Evolutionary conservation across 2,329 filamentous ascomycete genomes (phyloP), one percentile per base, ranked within the genome.

Genomic region (Fusarium brevicatenulatum): DNA sequence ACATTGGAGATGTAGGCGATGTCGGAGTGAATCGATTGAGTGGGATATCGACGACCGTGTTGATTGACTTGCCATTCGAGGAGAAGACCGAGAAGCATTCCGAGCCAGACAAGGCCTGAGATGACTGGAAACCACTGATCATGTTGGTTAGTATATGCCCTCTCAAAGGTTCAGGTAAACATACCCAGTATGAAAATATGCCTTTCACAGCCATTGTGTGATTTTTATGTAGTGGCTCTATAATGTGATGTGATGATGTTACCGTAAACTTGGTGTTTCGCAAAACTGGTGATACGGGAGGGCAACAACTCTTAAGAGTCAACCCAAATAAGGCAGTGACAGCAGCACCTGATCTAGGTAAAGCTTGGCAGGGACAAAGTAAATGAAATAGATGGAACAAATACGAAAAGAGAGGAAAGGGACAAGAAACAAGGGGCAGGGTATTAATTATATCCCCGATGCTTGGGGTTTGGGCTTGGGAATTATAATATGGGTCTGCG

Each of bases 1-100:
- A 92, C 85, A 81, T 93, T 90, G 74, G 90, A 92, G 78, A 93
- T 94, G 84, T 91, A 95, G 70, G 93, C 90, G 47, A 95, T 91
- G 32, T 75, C 80, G 78, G 93, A 91, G 37, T 74, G 70, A 0
- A 70, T 52, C 25, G 83, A 80, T 91, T 94, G 93, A 44, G 89
- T 91, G 6, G 83, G 66, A 77, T 92, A 93, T 71, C 84, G 84
- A 4, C 83, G 85, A n/a, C 83, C 81, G 63, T 92, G 81, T 9
- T 82, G 82, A 75, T 89, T 82, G 43, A 89, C 80, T 68, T 88
- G 82, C 93, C 93, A 95, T 81, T 89, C 86, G n/a, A 92, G 85
- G 65, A 95, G 84, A 82, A 95, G 88, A 62, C 87, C 90, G 32
- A 94, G 85, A 21, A 95, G 86, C 80, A 90, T 94, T 69, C 86